A percentile compares a stretch with the other conserved stretches of the same genome.
These are phyloP conservation scores for Cyberlindnera samutprakarnensis DNA, from an alignment of 805 yeast species.

Conservation along the genomic window DNA sequence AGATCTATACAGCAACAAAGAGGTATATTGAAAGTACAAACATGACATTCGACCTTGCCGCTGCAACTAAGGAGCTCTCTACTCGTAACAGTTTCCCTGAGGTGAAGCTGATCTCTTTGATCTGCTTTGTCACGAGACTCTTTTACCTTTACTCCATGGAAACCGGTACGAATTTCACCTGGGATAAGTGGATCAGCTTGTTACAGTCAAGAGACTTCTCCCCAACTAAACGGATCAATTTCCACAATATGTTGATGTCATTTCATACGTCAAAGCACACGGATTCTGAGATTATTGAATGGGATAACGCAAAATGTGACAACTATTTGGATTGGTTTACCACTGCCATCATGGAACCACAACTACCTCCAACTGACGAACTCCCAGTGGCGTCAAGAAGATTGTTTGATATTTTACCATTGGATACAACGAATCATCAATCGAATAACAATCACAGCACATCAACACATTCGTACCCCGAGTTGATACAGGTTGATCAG, in stretches of 20 bases:
- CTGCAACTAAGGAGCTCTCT: not conserved
- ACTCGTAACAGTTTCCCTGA: conserved; percentile 18
- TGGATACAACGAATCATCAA: no score
- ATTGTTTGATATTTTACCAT: conserved; percentile 18
- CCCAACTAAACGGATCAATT: conserved; percentile 4
- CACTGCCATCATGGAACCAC: conserved; percentile 22
- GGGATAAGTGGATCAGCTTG: conserved; percentile 17
- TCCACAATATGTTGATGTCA: conserved; percentile 7
- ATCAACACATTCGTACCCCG: no score
- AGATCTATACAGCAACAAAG: conserved; percentile 32
- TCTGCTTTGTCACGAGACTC: conserved; percentile 16
- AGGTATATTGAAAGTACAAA: conserved; percentile 18
- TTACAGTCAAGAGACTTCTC: conserved; percentile 8
- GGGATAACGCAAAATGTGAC: conserved; percentile 41
- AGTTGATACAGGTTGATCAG: conserved; percentile 1
- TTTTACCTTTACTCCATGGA: conserved; percentile 11
- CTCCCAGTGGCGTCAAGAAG: conserved; percentile 13
- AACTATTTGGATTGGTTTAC: conserved; percentile 46
- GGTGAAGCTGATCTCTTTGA: conserved; percentile 6
- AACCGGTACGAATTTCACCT: conserved; percentile 2
- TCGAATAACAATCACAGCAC: no score
- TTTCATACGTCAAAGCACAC: conserved; percentile 21
- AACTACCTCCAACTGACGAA: conserved; percentile 20
- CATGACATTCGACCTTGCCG: conserved; percentile 6
- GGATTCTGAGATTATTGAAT: conserved; percentile 34